Base-by-base conservation (phyloP, 257 asterid species). In the Solanum pinnatisectum region DNA sequence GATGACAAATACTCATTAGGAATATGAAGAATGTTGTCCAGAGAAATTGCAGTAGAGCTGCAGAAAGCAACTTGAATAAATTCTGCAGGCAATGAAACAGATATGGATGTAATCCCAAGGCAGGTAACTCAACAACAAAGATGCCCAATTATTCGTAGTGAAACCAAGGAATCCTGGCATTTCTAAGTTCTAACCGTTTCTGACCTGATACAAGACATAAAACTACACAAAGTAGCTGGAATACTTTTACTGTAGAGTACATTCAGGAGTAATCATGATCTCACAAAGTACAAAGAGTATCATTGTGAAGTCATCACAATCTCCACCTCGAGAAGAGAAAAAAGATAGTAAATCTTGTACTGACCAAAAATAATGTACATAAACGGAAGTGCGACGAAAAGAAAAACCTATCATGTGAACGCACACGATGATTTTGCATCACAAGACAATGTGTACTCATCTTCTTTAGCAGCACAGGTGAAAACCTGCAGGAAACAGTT, bases 361-460 rank as follows among this genome's bases (percentile, higher is more conserved):
- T 74, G 49, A 36, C 83, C 52, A 74, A 44, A 36, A 37, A 22
- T 36, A 74, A 74, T 74, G 32, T 74, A 74, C 83, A 74, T 13
- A 74, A 37, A 74, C 0, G 39, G 44, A 33, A 46, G 30, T 46
- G 30, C 22, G 6, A 46, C 20, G 1, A 81, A 81, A 81, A 46
- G 67, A 81, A 32, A 79, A 81, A 30, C 42, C 40, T 46, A 81
- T 79, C 18, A 46, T 46, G 85, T 46, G 56, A 52, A 90, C 93
- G 83, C 90, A 94, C 99, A 85, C 87, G 93, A 91, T 97, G 99
- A 89, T 94, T 94, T 90, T 96, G 99, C 97, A 97, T 94, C 93
- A 94, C 99, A 86, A 97, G 95, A 93, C 98, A 93, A 86, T 97
- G 98, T 79, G 94, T 93, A 90, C 91, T 90, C 92, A 97, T 90